Base-by-base conservation (phyloP, 1,139 yeast species). In the Sugiyamaella paludigena region DNA sequence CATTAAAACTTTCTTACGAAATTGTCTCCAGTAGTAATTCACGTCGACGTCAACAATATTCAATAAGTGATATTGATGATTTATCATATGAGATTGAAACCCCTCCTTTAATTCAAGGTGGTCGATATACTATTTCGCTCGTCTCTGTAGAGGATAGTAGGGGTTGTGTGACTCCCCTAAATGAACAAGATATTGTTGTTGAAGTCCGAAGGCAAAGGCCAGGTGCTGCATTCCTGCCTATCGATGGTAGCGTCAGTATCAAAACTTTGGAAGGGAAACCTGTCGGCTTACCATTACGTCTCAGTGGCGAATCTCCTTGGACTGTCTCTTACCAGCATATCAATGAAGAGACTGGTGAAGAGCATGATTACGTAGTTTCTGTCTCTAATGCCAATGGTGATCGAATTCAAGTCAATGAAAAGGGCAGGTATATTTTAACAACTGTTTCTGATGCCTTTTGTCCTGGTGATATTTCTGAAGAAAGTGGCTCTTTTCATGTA, bases 1-100 rank as follows among this genome's bases (percentile, higher is more conserved):
- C 98, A 1, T 87, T 84, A 58, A 70, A 76, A 2, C 74, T 92
- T 51, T 75, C 73, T 29, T 89, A 89, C 65, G 91, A 87, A 57
- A 70, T 88, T 31, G 66, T 81, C 12, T 77, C 77, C 40, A 57
- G 56, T 7, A 57, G 56, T 19, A 50, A 71, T 32, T 52, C 79
- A 6, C 72, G 73, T 51, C 24, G 24, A 19, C 69, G 80, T 50
- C 65, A 70, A 7, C 67, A 78, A 5, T 73, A 67, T 45, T 64
- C 66, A 0, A 66, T 77, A 7, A 68, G 70, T n/a, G 74, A 76
- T 33, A 77, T 84, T 34, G 57, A 62, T 7, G 67, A 64, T 0
- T 36, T 32, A 36, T 26, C 36, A n/a, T 72, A 73, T 50, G 65
- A 66, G 1, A 75, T 89, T 13, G 61, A 64, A 7, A 78, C 89